A percentile compares a stretch with the other conserved stretches of the same genome.
phyloP scores from a whole-genome alignment of 345 rosid species.

The Gossypium rotundifolium region DNA sequence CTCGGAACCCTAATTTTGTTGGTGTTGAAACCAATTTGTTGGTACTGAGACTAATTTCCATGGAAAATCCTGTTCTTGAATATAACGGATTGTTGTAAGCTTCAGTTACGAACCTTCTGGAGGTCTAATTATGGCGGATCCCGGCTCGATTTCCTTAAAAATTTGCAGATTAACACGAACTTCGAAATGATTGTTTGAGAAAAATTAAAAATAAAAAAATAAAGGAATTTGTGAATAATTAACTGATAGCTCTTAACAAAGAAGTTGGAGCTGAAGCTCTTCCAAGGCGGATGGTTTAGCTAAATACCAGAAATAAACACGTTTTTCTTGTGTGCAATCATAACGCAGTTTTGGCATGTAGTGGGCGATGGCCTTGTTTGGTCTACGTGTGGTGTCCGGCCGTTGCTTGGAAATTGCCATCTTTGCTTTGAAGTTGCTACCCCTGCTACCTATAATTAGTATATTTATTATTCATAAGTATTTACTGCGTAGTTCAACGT shows the following conservation, averaged over 20 bases:
- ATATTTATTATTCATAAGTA: too few species aligned
- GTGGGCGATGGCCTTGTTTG: not conserved
- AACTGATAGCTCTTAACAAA: not conserved
- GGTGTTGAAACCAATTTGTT: not conserved
- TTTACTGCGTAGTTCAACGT: too few species aligned
- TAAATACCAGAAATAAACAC: not conserved
- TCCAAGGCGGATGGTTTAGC: not conserved
- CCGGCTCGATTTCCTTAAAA: not conserved
- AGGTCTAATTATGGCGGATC: not conserved
- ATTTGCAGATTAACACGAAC: not conserved
- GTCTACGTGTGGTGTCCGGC: not conserved
- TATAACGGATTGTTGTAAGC: too few species aligned
- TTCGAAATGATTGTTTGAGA: not conserved
- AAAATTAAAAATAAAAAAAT: not conserved
- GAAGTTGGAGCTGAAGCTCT: not conserved
- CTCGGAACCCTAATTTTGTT: not conserved
- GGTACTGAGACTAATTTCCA: not conserved
- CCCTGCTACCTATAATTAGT: too few species aligned
- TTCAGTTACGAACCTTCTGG: too few species aligned
- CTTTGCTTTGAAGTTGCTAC: not conserved
- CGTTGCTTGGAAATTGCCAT: not conserved
- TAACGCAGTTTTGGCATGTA: not conserved
- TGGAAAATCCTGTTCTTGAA: too few species aligned
- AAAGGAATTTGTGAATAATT: not conserved
- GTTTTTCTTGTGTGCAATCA: not conserved